Evolutionary conservation across 179 eudicot species (phyloP).

Genomic region (Drosera spatulata): DNA sequence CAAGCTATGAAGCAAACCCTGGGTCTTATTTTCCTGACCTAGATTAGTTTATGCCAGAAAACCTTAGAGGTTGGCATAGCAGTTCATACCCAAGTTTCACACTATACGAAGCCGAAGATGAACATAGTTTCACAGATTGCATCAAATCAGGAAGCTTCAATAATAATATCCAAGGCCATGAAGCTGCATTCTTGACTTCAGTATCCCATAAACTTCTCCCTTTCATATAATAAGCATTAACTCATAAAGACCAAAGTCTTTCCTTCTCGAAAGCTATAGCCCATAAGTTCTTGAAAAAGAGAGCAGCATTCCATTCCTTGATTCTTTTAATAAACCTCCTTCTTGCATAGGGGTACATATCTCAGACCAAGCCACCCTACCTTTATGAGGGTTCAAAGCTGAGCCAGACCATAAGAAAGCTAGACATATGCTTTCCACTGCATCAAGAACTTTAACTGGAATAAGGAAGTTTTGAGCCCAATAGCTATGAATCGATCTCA

Average conservation of each 20-base stretch:
- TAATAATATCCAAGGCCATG: no score
- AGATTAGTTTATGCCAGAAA: no score
- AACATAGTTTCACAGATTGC: no score
- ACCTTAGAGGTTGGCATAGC: no score
- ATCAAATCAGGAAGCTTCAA: no score
- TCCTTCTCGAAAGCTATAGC: background rate
- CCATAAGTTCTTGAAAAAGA: background rate
- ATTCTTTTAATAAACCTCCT: background rate
- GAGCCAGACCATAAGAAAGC: background rate
- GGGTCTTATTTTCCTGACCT: no score
- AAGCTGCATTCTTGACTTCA: no score
- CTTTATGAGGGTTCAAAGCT: background rate
- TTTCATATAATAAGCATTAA: background rate
- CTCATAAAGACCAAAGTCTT: background rate
- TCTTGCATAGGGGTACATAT: background rate
- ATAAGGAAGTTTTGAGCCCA: background rate
- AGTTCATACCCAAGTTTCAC: no score
- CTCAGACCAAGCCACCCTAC: background rate
- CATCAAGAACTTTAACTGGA: background rate
- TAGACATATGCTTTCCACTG: background rate
- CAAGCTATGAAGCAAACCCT: no score
- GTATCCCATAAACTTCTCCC: no score
- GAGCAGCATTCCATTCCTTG: background rate
- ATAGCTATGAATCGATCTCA: background rate
- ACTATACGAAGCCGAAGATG: no score